Base-by-base conservation (phyloP, 306 rosid species). In the Hippophae tibetana region DNA sequence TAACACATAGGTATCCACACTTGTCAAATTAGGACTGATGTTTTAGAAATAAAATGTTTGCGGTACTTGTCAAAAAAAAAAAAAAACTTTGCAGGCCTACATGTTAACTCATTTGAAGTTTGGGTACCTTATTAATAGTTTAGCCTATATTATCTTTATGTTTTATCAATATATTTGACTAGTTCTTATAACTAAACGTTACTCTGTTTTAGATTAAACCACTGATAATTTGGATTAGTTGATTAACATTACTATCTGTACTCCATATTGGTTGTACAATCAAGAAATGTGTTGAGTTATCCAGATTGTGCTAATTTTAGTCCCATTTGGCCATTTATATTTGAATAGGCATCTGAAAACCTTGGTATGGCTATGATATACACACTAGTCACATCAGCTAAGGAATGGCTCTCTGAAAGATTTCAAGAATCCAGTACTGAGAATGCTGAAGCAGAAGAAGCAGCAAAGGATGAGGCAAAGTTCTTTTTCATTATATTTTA, bases 291-390 rank as follows among this genome's bases (percentile, higher is more conserved):
- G 47, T 8, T 57, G 47, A 38, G 14, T 18, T 43, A 46, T 63
- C 38, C 8, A 1, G 42, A 13, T 7, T 26, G 25, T 56, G 18
- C 31, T 10, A 44, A 72, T 9, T 53, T 38, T 55, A 13, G 5
- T 72, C 47, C 67, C n/a, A 47, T 64, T 10, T 12, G 4, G 53
- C 67, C n/a, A 47, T 64, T 10, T 12, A 3, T 43, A 52, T 9
- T 58, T 79, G 57, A 57, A 44, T 80, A 93, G 99, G 99, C 97
- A 56, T 82, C 95, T 70, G 99, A 93, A 82, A 88, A 86, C 79
- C 99, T 93, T 72, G 99, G 97, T 55, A 93, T 93, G 99, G 95
- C 99, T 60, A 93, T 93, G 99, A 74, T 93, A n/a, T 93, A 93
- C 76, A 93, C 99, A 6, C 84, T 93, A 43, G 85, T 93, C 67